Evolutionary conservation across 2,329 filamentous ascomycete genomes (phyloP).

Genomic region (Lecanosticta acicola): DNA sequence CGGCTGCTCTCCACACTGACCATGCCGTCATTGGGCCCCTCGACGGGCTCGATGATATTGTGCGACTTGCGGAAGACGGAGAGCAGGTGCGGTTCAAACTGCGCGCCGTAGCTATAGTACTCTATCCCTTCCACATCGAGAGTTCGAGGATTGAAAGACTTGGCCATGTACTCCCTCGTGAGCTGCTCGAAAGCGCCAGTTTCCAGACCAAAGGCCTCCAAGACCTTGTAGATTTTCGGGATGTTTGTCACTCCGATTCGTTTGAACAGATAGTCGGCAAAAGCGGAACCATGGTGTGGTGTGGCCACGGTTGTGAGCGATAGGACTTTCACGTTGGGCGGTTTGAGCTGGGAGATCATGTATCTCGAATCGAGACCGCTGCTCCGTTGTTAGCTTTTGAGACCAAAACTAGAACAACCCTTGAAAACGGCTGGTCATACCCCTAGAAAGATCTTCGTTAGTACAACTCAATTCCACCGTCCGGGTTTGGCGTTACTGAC

Average conservation of each 20-base stretch:
- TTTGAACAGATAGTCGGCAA: slow-evolving; percentile 57
- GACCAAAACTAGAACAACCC: background rate
- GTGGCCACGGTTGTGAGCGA: slow-evolving; percentile 59
- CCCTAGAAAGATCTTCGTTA: slow-evolving; percentile 8
- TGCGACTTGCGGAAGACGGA: slow-evolving; percentile 55
- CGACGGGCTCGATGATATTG: slow-evolving; percentile 47
- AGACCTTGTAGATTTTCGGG: slow-evolving; percentile 50
- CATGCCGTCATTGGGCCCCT: slow-evolving; percentile 58
- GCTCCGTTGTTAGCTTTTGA: no score
- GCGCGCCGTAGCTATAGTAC: slow-evolving; percentile 61
- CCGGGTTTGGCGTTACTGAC: slow-evolving; percentile 2
- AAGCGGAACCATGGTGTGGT: slow-evolving; percentile 56
- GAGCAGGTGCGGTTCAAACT: slow-evolving; percentile 50
- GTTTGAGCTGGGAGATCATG: slow-evolving; percentile 56
- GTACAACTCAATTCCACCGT: background rate
- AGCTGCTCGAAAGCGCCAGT: slow-evolving; percentile 58
- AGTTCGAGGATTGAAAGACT: slow-evolving; percentile 55
- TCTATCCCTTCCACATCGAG: slow-evolving; percentile 50
- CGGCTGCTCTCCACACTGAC: slow-evolving; percentile 57
- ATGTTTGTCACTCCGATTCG: slow-evolving; percentile 50
- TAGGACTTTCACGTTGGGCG: slow-evolving; percentile 67
- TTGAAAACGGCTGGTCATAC: slow-evolving; percentile 8
- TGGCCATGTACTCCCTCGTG: slow-evolving; percentile 53
- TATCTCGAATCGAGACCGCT: slow-evolving; percentile 60
- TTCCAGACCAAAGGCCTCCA: slow-evolving; percentile 51